Percentiles rank a stretch among this genome's conserved stretches.
phyloP scores from a whole-genome alignment of 768 basidiomycete species.

The Arthromyces matolae region DNA sequence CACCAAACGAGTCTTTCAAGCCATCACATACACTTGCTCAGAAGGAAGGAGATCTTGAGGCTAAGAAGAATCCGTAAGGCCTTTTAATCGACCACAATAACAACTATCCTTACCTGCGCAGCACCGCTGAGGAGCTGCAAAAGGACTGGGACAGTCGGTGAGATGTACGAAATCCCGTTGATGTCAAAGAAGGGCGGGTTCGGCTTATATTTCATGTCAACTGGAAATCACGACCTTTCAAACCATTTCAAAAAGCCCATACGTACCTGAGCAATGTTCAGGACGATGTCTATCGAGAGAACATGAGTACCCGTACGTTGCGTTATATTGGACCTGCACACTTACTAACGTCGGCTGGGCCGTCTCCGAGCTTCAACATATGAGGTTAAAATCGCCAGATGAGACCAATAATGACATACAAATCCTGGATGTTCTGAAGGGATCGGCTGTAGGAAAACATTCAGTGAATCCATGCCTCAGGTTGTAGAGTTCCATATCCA shows the following conservation, averaged over 20 bases:
- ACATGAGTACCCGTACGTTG: not conserved
- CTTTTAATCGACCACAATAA: not conserved
- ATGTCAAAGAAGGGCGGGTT: conserved; percentile 30
- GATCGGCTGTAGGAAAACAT: conserved; percentile 12
- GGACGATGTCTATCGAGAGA: conserved; percentile 17
- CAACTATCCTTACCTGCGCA: conserved; percentile 8
- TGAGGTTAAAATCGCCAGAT: not conserved
- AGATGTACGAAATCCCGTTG: conserved; percentile 30
- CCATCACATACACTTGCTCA: conserved; percentile 20
- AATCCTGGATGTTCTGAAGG: conserved; percentile 14
- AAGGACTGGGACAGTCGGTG: conserved; percentile 45
- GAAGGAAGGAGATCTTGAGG: conserved; percentile 46
- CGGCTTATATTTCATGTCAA: conserved; percentile 13
- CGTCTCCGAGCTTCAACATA: conserved; percentile 15
- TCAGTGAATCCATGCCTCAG: not conserved
- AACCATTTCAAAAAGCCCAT: not conserved
- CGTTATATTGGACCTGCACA: not conserved
- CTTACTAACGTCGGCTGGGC: conserved; percentile 18
- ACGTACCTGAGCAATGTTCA: conserved; percentile 20
- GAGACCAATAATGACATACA: not conserved
- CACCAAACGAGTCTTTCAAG: no score
- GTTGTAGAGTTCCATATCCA: not conserved
- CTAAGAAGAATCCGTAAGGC: no score
- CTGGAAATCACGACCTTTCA: not conserved
- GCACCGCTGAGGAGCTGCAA: conserved; percentile 53